Conservation (phyloP, 2,329 filamentous ascomycete species). For the Blumeriella jaapii region DNA sequence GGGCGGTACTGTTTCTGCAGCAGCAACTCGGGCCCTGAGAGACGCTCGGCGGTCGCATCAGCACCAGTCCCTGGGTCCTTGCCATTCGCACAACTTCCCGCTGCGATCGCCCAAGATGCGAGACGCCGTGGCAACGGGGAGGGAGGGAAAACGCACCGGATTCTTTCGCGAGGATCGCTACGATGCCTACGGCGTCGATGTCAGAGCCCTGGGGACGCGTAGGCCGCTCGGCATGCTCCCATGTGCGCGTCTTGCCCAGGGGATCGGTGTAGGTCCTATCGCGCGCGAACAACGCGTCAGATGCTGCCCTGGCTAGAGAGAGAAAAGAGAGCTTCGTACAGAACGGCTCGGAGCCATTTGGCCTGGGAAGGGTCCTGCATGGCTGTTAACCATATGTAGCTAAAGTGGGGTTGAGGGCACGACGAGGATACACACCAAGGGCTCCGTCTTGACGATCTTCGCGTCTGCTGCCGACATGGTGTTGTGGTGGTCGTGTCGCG, state of each 20-base stretch:
- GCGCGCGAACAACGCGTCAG: neutral
- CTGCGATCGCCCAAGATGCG: too few relatives aligned
- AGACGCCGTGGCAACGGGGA: too few relatives aligned
- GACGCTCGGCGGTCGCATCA: neutral
- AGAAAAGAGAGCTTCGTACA: neutral
- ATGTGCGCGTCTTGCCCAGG: slow-evolving; percentile 45
- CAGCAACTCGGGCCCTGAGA: slow-evolving; percentile 40
- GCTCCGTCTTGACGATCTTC: slow-evolving; percentile 34
- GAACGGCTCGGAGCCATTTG: slow-evolving; percentile 19
- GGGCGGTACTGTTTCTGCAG: slow-evolving; percentile 59
- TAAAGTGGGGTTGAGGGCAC: neutral
- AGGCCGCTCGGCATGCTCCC: slow-evolving; percentile 63
- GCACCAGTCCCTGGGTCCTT: neutral
- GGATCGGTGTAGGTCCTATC: slow-evolving; percentile 56
- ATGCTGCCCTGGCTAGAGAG: neutral
- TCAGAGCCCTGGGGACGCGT: slow-evolving; percentile 50
- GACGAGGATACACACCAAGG: slow-evolving; percentile 30
- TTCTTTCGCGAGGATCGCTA: slow-evolving; percentile 51
- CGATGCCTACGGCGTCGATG: slow-evolving; percentile 63
- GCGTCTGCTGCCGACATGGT: slow-evolving; percentile 33
- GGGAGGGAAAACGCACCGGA: slow-evolving; percentile 33
- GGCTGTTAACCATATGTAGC: neutral
- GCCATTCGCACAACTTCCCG: too few relatives aligned
- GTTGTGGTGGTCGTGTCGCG: neutral
- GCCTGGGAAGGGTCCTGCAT: slow-evolving; percentile 1